A percentile compares a stretch with the other conserved stretches of the same genome.
Evolutionary conservation across 2,329 filamentous ascomycete species (phyloP).

Genomic region (Aspergillus latus): DNA sequence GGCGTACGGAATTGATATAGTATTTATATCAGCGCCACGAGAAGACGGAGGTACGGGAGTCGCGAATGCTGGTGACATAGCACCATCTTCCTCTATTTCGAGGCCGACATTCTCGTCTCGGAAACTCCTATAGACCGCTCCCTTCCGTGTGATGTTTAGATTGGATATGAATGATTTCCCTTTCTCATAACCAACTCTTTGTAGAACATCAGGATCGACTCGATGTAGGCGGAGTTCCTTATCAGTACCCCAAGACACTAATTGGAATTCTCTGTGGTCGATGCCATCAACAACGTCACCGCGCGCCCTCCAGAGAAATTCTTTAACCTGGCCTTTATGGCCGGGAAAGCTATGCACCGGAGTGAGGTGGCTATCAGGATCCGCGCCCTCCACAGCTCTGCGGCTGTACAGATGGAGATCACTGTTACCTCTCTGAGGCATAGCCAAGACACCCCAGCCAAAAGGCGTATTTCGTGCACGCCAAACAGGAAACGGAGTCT

Average conservation of each 20-base stretch:
- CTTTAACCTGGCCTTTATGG: slow-evolving; percentile 70
- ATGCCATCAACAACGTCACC: slow-evolving; percentile 67
- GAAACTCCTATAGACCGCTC: slow-evolving; percentile 82
- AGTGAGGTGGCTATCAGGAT: slow-evolving; percentile 37
- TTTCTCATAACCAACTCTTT: slow-evolving; percentile 71
- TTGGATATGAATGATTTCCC: slow-evolving; percentile 64
- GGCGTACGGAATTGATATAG: slow-evolving; percentile 55
- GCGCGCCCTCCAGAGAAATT: slow-evolving; percentile 84
- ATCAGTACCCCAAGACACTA: slow-evolving; percentile 91
- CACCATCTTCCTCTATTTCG: slow-evolving; percentile 54
- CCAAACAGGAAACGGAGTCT: slow-evolving; percentile 85
- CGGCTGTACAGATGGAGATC: slow-evolving; percentile 82
- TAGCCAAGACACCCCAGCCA: slow-evolving; percentile 78
- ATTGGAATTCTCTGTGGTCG: slow-evolving; percentile 85
- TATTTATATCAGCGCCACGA: slow-evolving; percentile 47
- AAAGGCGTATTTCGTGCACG: slow-evolving; percentile 89
- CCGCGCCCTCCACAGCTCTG: slow-evolving; percentile 44
- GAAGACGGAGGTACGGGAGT: slow-evolving; percentile 22
- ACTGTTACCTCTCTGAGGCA: slow-evolving; percentile 87
- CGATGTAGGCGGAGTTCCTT: slow-evolving; percentile 77
- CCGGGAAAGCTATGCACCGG: slow-evolving; percentile 55
- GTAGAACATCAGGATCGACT: slow-evolving; percentile 63
- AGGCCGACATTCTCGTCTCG: slow-evolving; percentile 65
- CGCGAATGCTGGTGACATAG: slow-evolving; percentile 30
- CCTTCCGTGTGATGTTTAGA: slow-evolving; percentile 74